Conservation (phyloP, 805 yeast genomes). For the Nadsonia fulvescens region DNA sequence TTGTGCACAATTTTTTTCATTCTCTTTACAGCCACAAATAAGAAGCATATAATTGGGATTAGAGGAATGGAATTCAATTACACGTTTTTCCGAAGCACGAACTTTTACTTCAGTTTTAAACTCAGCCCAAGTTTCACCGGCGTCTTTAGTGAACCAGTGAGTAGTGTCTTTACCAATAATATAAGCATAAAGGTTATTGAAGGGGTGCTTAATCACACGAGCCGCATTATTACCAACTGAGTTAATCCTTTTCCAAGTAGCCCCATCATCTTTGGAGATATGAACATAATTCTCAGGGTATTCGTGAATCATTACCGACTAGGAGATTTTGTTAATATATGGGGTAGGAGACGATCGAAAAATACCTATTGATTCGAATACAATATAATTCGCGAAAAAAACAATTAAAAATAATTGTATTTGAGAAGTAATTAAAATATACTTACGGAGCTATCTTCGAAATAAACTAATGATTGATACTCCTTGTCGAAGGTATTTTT, state of each 20-base stretch:
- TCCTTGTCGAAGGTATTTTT: no score
- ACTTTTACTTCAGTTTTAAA: constrained; percentile 17
- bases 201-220: constrained; percentile 22
- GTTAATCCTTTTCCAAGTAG: constrained; percentile 22
- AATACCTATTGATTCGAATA: no score
- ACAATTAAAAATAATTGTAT: no score
- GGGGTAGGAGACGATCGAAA: no score
- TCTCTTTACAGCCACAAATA: constrained; percentile 20
- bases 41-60: constrained; percentile 22
- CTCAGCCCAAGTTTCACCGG: constrained; percentile 25
- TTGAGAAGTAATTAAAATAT: no score
- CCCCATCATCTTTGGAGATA: constrained; percentile 31
- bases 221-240: constrained; percentile 21
- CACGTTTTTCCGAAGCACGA: constrained; percentile 13
- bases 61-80: constrained; percentile 23
- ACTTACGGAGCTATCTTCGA: constrained; percentile 19
- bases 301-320: no score
- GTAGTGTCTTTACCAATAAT: constrained; percentile 18
- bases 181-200: constrained; percentile 22
- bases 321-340: no score
- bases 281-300: constrained; percentile 17
- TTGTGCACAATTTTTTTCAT: constrained; percentile 19
- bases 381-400: no score
- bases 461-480: no score
- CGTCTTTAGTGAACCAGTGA: constrained; percentile 24